phyloP scores from a whole-genome alignment of 345 rosid genomes.

The Draba incana region DNA sequence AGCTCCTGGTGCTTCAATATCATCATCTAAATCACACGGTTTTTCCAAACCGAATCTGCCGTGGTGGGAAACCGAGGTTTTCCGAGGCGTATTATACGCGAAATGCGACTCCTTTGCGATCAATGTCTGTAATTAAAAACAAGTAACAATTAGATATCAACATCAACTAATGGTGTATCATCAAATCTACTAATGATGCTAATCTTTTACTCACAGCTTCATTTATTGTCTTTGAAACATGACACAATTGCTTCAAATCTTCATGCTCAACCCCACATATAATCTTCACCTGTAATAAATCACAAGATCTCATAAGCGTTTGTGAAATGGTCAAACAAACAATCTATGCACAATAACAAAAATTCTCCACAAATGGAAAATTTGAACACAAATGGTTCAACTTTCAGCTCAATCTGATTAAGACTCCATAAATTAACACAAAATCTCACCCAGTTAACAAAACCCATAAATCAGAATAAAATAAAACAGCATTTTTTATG shows the following conservation, averaged over 20 bases:
- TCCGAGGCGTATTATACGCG: constrained; percentile 68
- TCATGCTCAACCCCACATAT: constrained; percentile 74
- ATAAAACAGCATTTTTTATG: too few species aligned
- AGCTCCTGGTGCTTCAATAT: constrained; percentile 71
- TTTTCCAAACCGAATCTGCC: constrained; percentile 36
- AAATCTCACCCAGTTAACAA: background rate
- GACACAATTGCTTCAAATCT: constrained; percentile 72
- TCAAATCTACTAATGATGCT: background rate
- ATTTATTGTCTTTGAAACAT: constrained; percentile 66
- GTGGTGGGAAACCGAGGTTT: constrained; percentile 47
- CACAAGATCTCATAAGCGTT: constrained; percentile 1
- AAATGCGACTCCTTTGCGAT: constrained; percentile 71
- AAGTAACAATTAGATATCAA: background rate
- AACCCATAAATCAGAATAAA: background rate
- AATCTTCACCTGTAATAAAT: constrained; percentile 58
- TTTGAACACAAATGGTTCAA: background rate
- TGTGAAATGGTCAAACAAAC: constrained; percentile 13
- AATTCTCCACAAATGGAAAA: background rate
- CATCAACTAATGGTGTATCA: background rate
- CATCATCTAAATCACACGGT: constrained; percentile 41
- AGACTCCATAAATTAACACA: background rate
- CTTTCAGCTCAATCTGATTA: background rate
- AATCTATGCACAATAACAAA: background rate
- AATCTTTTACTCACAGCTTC: constrained; percentile 64
- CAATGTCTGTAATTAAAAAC: constrained; percentile 49